These are phyloP conservation scores for Cenchrus purpureus DNA, from an alignment of 176 grass and related monocot genomes.

Conservation along the genomic window DNA sequence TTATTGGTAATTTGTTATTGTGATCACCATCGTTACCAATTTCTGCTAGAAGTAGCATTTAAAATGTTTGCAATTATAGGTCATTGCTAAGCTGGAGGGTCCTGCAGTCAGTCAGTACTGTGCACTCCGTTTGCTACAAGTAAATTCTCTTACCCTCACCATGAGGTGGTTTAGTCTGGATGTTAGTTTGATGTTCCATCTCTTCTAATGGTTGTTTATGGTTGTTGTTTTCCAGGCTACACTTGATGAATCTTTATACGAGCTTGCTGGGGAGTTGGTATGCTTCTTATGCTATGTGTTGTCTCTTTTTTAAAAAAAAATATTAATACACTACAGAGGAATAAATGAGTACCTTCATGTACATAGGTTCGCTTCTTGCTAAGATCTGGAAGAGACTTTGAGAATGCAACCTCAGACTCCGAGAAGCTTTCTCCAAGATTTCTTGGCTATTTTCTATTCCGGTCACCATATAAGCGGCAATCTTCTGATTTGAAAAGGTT, in stretches of 20 bases:
- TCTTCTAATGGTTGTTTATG: constrained; percentile 2
- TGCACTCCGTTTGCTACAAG: constrained; percentile 90
- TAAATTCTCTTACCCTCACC: constrained; percentile 55
- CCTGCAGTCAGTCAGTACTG: constrained; percentile 94
- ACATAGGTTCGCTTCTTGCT: constrained; percentile 89
- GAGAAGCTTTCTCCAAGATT: constrained; percentile 93
- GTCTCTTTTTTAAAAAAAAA: constrained; percentile 17
- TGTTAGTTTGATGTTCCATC: constrained; percentile 38
- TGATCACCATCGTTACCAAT: not conserved
- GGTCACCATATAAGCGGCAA: constrained; percentile 76
- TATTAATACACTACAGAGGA: constrained; percentile 28
- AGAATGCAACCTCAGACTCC: constrained; percentile 73
- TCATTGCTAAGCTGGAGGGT: constrained; percentile 98
- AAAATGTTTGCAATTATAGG: constrained; percentile 60
- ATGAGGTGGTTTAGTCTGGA: constrained; percentile 30
- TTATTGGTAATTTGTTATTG: not conserved
- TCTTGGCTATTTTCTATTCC: constrained; percentile 82
- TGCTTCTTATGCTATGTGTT: constrained; percentile 49
- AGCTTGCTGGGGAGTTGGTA: constrained; percentile 96
- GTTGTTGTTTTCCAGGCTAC: constrained; percentile 70
- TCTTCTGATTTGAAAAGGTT: constrained; percentile 92
- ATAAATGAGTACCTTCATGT: constrained; percentile 33
- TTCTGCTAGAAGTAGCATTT: constrained; percentile 15
- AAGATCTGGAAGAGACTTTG: constrained; percentile 93
- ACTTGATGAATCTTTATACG: constrained; percentile 95